Conservation (phyloP, 192 early-diverging fungal genomes). For the Rhizophlyctis rosea region DNA sequence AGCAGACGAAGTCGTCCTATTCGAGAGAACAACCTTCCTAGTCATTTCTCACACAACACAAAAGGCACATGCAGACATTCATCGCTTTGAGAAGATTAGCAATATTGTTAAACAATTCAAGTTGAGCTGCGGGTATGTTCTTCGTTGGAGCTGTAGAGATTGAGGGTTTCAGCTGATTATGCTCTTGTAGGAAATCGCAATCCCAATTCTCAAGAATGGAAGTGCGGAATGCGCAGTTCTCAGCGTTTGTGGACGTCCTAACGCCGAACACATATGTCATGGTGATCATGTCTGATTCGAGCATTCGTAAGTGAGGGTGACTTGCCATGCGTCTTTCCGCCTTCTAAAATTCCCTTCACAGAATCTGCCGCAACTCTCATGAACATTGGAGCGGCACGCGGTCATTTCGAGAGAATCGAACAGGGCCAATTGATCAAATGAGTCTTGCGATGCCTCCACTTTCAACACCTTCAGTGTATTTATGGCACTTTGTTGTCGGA, state of each 20-base stretch:
- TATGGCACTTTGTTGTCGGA: no score
- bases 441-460: no score
- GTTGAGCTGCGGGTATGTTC: slow-evolving; percentile 45
- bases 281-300: slow-evolving; percentile 79
- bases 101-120: slow-evolving; percentile 94
- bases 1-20: slow-evolving; percentile 91
- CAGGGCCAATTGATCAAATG: no score
- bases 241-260: slow-evolving; percentile 77
- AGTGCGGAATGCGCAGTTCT: slow-evolving; percentile 68
- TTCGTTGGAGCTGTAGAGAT: no score
- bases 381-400: slow-evolving; percentile 76
- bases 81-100: slow-evolving; percentile 86
- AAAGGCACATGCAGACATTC: slow-evolving; percentile 58
- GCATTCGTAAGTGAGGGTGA: slow-evolving; percentile 66
- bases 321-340: background rate
- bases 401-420: slow-evolving; percentile 80
- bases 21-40: slow-evolving; percentile 93
- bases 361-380: slow-evolving; percentile 78
- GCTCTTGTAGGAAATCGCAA: slow-evolving; percentile 64
- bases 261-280: slow-evolving; percentile 86
- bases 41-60: slow-evolving; percentile 81
- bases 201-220: slow-evolving; percentile 86
- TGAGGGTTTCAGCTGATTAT: no score
- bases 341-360: slow-evolving; percentile 21
- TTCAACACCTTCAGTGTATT: no score